Base-by-base conservation (phyloP, 2,329 filamentous ascomycete species). In the Lomentospora prolificans region DNA sequence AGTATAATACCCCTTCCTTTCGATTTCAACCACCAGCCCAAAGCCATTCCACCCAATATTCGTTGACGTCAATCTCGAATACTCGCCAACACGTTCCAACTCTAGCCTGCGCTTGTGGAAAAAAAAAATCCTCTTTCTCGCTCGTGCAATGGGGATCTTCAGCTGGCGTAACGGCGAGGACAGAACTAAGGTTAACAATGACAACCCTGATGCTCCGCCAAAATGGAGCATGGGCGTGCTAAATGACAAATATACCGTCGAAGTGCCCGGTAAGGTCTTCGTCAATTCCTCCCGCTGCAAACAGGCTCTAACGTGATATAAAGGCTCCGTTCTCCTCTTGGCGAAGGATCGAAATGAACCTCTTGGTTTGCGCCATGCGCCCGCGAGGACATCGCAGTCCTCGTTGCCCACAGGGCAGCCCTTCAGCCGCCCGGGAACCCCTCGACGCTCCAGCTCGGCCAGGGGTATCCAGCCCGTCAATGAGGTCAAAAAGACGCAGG, bases 211-310 rank as follows among this genome's bases (percentile, higher is more conserved):
- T 14, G 59, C 58, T 6, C 64, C 61, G 25, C 65, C 73, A 5
- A 77, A 66, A 69, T 84, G 80, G 81, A 79, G 73, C 51, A 74
- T 95, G 72, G 90, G 91, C n/a, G 88, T 96, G 25, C 69, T 96
- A 60, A 91, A 90, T 64, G 89, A 94, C 63, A 81, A 74, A 51
- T 69, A 85, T 57, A 96, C 90, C 0, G 87, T 94, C 60, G 88
- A 95, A 70, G 90, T 96, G 10, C 91, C 91, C 61, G 89, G 89
- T 90, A 72, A 60, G 79, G 56, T 24, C n/a, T 46, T 46, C 3
- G 5, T 24, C 10, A 19, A 19, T 53, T 52, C 14, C 39, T 50
- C 25, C 31, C 28, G 9, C 10, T 17, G n/a, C 4, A 25, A 48
- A 27, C 5, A 48, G 44, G 6, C 41, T 31, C 41, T 51, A 55